Base-by-base conservation (phyloP, 306 rosid genomes). In the Prosopis cineraria region DNA sequence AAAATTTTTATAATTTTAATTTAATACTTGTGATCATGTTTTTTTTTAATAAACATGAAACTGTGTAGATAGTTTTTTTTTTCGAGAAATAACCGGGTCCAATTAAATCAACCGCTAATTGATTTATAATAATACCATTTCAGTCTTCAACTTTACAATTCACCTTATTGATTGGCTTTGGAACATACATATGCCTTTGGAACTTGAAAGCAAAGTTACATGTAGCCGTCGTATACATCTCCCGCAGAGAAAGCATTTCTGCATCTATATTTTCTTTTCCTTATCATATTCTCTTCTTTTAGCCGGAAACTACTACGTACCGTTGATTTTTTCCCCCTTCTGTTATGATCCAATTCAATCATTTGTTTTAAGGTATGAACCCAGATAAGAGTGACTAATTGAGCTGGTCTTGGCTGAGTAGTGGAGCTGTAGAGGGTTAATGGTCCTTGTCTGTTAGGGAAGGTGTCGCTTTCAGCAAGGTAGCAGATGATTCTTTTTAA, bases 371-470 rank as follows among this genome's bases (percentile, higher is more conserved):
- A 7, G 50, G 24, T 29, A 20, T 41, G 73, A 56, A 65, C 37
- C 39, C 63, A 12, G 67, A 27, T 34, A 39, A 58, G 73, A 62
- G 80, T 47, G 56, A 48, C 63, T 69, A 40, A 19, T 44, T 43
- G 45, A 70, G 74, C 25, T 59, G 80, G 73, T 63, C 68, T 55
- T 22, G 10, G 59, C 45, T 78, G 11, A 52, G 27, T 29, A 52
- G 27, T n/a, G n/a, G n/a, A n/a, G n/a, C n/a, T n/a, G n/a, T 70
- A 31, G 70, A 73, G 45, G 44, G 92, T 79, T 94, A 82, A 79
- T 65, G 81, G 95, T 90, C 89, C 39, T 83, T 84, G 64, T 92
- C 93, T 76, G 84, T 89, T 83, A 80, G 97, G 76, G 62, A 78
- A 87, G 20, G 75, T 77, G 91, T 80, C 76, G 65, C 80, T 89